A percentile compares a stretch with the other conserved stretches of the same genome.
Evolutionary conservation across 2,329 filamentous ascomycete species (phyloP).

Genomic region (Fusarium aywerte): DNA sequence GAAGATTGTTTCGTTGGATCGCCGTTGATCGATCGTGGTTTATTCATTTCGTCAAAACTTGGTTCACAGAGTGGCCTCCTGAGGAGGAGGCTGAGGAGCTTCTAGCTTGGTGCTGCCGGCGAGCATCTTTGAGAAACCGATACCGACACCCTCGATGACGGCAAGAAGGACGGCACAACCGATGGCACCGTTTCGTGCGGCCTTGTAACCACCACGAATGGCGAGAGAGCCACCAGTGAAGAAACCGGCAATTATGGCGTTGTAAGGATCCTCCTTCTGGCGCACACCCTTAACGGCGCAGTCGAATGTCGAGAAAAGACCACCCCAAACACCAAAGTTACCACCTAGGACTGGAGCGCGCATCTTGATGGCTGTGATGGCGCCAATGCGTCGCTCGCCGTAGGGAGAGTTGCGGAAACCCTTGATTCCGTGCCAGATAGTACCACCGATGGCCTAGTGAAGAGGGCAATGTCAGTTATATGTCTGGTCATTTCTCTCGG

Average conservation of each 20-base stretch:
- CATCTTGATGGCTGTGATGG: constrained; percentile 96
- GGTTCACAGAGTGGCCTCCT: constrained; percentile 45
- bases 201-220: constrained; percentile 89
- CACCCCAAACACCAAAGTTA: constrained; percentile 98
- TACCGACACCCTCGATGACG: constrained; percentile 97
- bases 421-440: constrained; percentile 97
- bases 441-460: constrained; percentile 75
- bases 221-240: constrained; percentile 94
- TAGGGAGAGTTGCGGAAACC: constrained; percentile 90
- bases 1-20: constrained; percentile 24
- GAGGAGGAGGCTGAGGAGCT: constrained; percentile 55
- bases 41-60: constrained; percentile 19
- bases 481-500: background rate
- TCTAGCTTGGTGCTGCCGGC: constrained; percentile 88
- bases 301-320: constrained; percentile 94
- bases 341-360: constrained; percentile 94
- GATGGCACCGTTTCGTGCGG: constrained; percentile 94
- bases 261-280: constrained; percentile 98
- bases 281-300: constrained; percentile 94
- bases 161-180: constrained; percentile 93
- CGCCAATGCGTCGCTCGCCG: constrained; percentile 94
- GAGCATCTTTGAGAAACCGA: constrained; percentile 95
- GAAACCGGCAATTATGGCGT: constrained; percentile 97
- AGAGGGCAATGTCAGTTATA: constrained; percentile 31
- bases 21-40: constrained; percentile 20